Evolutionary conservation across 345 rosid genomes (phyloP), one percentile per base, ranked within the genome.

Genomic region (Erucastrum elatum): DNA sequence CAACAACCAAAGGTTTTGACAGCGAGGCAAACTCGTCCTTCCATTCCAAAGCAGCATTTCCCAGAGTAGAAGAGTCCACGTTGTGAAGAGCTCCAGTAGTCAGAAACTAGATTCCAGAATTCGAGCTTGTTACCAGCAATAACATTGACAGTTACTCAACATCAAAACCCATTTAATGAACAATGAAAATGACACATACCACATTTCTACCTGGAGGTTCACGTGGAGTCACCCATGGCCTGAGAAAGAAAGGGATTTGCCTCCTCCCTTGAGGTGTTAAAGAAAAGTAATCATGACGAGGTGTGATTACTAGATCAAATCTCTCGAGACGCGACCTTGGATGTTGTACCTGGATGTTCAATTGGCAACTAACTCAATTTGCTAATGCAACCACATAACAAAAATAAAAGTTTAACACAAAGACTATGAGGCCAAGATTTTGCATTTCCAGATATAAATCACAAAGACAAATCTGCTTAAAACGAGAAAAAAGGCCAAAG

Each of bases 71-170:
- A 68, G 87, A 75, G 76, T 93, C 98, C 33, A 87, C 85, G 72
- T 82, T 95, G 84, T 94, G 98, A 71, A 94, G 91, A 59, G 98
- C 97, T 64, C 98, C 98, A 17, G 89, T 77, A 4, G 98, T 92
- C 61, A 92, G 90, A 84, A 94, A 84, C 98, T 94, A 78, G 49
- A 37, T 61, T 33, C 15, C 64, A 76, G 46, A 77, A 51, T 53
- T 69, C 66, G 64, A 68, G 73, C 65, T n/a, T n/a, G n/a, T n/a
- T n/a, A n/a, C n/a, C n/a, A n/a, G n/a, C n/a, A n/a, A n/a, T n/a
- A n/a, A n/a, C n/a, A n/a, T n/a, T n/a, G n/a, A n/a, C n/a, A n/a
- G n/a, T n/a, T n/a, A n/a, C n/a, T n/a, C n/a, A n/a, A n/a, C n/a
- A n/a, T n/a, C n/a, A n/a, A n/a, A n/a, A n/a, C n/a, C n/a, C n/a